Conservation (phyloP, 2,329 filamentous ascomycete species). For the Elsinoe fawcettii region DNA sequence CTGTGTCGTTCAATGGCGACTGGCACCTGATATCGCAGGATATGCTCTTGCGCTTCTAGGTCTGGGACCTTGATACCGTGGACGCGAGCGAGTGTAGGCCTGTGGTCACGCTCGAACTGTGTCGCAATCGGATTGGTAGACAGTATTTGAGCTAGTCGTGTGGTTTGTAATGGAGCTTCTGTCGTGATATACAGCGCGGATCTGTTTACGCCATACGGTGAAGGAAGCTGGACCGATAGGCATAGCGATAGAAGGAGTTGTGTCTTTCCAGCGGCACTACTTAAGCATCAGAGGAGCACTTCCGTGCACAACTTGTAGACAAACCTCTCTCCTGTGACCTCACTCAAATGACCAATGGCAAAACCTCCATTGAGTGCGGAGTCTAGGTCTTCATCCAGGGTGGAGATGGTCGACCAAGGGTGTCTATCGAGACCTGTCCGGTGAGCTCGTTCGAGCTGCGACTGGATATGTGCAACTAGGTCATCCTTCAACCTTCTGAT, state of each 20-base stretch:
- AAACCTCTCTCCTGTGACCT: slow-evolving; percentile 84
- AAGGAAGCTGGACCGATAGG: slow-evolving; percentile 72
- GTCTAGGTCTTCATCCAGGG: slow-evolving; percentile 69
- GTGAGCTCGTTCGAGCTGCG: slow-evolving; percentile 43
- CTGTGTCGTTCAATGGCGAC: slow-evolving; percentile 68
- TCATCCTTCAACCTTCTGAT: slow-evolving; percentile 64
- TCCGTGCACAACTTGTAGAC: neutral
- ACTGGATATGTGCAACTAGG: slow-evolving; percentile 59
- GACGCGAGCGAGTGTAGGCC: slow-evolving; percentile 65
- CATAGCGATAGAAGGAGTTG: slow-evolving; percentile 83
- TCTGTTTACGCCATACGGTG: slow-evolving; percentile 61
- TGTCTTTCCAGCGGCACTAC: slow-evolving; percentile 82
- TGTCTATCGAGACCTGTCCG: slow-evolving; percentile 21
- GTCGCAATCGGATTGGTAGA: slow-evolving; percentile 55
- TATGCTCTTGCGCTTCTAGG: slow-evolving; percentile 91
- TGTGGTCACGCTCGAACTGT: slow-evolving; percentile 32
- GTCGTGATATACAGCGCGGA: slow-evolving; percentile 91
- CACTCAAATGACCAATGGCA: slow-evolving; percentile 71
- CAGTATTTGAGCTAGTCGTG: slow-evolving; percentile 72
- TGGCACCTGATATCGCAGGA: slow-evolving; percentile 84
- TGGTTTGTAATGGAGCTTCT: slow-evolving; percentile 76
- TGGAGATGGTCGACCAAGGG: slow-evolving; percentile 61
- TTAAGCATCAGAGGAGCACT: neutral
- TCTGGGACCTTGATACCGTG: slow-evolving; percentile 78
- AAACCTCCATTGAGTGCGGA: slow-evolving; percentile 67